Percentiles rank a stretch among this genome's conserved stretches.
Evolutionary conservation across 805 yeast genomes (phyloP).

Genomic region (Metschnikowia anglica): DNA sequence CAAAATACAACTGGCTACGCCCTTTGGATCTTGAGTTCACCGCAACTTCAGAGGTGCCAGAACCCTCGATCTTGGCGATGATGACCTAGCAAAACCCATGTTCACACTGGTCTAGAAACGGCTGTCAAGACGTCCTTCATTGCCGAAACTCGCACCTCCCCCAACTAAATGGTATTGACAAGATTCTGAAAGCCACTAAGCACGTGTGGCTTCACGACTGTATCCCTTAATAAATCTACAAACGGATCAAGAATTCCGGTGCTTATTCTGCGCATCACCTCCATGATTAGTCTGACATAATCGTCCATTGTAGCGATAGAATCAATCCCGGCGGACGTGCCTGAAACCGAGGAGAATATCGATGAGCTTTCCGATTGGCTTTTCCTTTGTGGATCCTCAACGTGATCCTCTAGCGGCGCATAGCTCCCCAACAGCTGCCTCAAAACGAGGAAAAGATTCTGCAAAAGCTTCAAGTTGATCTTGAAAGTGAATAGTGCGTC

Average conservation of each 20-base stretch:
- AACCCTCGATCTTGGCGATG: too few species aligned
- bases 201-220: conserved; percentile 33
- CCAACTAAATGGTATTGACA: conserved; percentile 27
- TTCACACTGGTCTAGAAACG: too few species aligned
- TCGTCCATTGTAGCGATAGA: conserved; percentile 31
- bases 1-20: too few species aligned
- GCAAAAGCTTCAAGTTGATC: conserved; percentile 31
- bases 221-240: conserved; percentile 27
- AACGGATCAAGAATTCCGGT: conserved; percentile 43
- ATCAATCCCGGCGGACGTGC: conserved; percentile 24
- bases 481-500: conserved; percentile 41
- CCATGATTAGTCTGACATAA: conserved; percentile 29
- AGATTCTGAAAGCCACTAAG: conserved; percentile 32
- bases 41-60: too few species aligned
- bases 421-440: conserved; percentile 23
- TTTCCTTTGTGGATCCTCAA: conserved; percentile 2
- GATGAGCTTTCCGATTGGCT: conserved; percentile 31
- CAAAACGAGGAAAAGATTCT: conserved; percentile 28
- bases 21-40: too few species aligned
- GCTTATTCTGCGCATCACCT: conserved; percentile 29
- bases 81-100: too few species aligned
- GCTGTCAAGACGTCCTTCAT: too few species aligned
- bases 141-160: too few species aligned
- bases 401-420: conserved; percentile 4
- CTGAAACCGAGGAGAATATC: conserved; percentile 34